Evolutionary conservation across 352 stramenopile species (phyloP).

Genomic region (Thraustotheca clavata): DNA sequence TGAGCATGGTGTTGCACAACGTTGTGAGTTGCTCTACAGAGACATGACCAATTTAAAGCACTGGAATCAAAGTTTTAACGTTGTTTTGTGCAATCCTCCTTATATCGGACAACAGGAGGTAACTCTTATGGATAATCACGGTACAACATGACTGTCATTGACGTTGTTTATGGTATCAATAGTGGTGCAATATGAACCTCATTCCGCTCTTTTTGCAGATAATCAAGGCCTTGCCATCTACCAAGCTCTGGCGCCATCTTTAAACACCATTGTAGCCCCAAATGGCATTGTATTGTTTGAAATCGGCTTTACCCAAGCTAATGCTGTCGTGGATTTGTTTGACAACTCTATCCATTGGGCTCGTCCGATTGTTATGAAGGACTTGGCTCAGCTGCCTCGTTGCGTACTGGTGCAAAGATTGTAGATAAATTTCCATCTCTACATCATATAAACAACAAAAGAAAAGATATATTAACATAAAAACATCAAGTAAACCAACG

Average conservation of each 20-base stretch:
- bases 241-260: not conserved
- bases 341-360: not conserved
- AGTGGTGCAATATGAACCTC: slow-evolving; percentile 38
- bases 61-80: not conserved
- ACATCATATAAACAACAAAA: not conserved
- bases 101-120: slow-evolving; percentile 6
- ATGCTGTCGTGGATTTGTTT: not conserved
- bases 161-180: not conserved
- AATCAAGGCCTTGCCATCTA: slow-evolving; percentile 10
- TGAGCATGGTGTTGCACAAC: slow-evolving; percentile 14
- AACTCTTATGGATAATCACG: slow-evolving; percentile 2
- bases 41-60: slow-evolving; percentile 24
- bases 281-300: slow-evolving; percentile 13
- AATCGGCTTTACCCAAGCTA: slow-evolving; percentile 5
- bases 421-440: not conserved
- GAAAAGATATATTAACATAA: not conserved
- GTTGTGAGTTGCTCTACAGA: slow-evolving; percentile 27
- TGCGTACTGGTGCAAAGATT: not conserved
- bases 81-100: slow-evolving; percentile 19
- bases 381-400: not conserved
- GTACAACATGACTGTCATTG: not conserved
- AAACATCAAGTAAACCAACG: not conserved
- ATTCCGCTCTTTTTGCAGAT: slow-evolving; percentile 60
- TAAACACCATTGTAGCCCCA: not conserved
- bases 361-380: not conserved